Base-by-base conservation (phyloP, 371 early-diverging fungal genomes). In the Funneliformis caledonium region DNA sequence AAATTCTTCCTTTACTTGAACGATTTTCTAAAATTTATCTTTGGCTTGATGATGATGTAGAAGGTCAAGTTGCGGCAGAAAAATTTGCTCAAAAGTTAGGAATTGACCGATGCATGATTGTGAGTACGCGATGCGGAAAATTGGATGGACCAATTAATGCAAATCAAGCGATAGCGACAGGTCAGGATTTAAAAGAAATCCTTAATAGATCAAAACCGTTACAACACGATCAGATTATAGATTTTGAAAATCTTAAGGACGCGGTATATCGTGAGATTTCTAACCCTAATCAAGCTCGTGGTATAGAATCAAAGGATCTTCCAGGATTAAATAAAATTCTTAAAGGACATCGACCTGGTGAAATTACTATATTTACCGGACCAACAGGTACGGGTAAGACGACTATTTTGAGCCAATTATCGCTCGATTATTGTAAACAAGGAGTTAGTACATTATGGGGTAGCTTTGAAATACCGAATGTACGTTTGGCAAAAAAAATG, bases 371-470 rank as follows among this genome's bases (percentile, higher is more conserved):
- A 50, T 81, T 93, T 75, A 93, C 93, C 31, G 95, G 95, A 0
- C 87, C 94, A 0, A 94, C 95, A 0, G 95, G 95, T 2, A 83
- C 87, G 8, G 95, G 95, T 31, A 94, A 94, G 81, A 94, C 95
- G 0, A 94, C 95, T 0, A 86, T 94, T n/a, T 86, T 94, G 26
- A 92, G 92, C 83, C 94, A 94, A 72, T 75, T 94, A 61, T 91
- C 92, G 75, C 83, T 94, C 22, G 94, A 94, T 81, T 93, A 88
- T 82, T 93, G 93, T 83, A 85, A 87, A 80, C 88, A 89, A n/a
- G 92, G 93, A 9, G 91, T 94, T 19, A 90, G 92, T 62, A 94
- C 94, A 2, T 82, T 94, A 42, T 94, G 94, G 94, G 95, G 95
- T 3, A 92, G 92, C 33, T 94, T 94, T 87, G 95, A 94, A 82